Conservation (phyloP, 495 filamentous ascomycete species). For the Xylaria castorea region DNA sequence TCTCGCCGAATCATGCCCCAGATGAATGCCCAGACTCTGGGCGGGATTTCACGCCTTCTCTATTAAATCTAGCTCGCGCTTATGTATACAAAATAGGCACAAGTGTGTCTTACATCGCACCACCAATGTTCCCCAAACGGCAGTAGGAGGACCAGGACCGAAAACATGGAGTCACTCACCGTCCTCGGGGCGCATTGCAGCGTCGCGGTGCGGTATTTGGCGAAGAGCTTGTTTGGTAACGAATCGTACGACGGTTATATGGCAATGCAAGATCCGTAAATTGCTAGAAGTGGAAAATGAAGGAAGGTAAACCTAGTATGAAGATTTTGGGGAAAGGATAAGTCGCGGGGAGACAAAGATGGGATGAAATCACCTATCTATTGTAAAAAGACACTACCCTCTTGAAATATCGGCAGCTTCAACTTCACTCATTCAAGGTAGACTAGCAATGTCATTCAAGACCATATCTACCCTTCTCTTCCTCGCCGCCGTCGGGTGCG, state of each 20-base stretch:
- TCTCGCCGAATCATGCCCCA: not conserved
- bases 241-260: not conserved
- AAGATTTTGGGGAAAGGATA: not conserved
- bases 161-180: not conserved
- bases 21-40: not conserved
- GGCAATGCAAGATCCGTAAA: not conserved
- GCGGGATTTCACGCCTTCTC: not conserved
- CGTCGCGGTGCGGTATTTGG: not conserved
- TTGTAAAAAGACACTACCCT: not conserved
- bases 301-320: not conserved
- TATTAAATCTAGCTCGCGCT: not conserved
- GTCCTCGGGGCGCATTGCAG: not conserved
- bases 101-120: not conserved
- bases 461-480: not conserved
- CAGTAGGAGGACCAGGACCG: not conserved
- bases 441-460: not conserved
- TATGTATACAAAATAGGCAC: not conserved
- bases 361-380: not conserved
- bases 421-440: not conserved
- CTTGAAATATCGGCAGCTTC: not conserved
- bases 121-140: not conserved
- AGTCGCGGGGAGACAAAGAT: not conserved
- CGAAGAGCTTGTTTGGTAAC: not conserved
- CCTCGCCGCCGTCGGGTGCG: not conserved
- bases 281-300: conserved; percentile 6